Evolutionary conservation across 441 rosid genomes (phyloP), one percentile per base, ranked within the genome.

Genomic region (Bocquillonia castaneifolia): DNA sequence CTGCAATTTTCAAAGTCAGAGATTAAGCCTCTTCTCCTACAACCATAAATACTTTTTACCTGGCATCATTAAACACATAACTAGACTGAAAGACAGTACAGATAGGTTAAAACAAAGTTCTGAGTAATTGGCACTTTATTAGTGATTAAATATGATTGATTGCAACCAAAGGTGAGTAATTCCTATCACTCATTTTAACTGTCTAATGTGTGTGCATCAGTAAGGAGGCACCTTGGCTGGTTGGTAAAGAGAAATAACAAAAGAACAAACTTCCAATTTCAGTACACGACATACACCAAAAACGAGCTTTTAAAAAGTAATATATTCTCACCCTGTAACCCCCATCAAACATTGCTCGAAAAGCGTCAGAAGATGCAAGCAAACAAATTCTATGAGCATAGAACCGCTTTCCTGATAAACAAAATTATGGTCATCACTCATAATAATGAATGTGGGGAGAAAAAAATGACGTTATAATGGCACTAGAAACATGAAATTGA

Each of bases 261-360:
- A 59, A 20, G 31, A 20, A 63, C 0, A 29, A 42, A 28, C 5
- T 13, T 32, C 10, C 32, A 50, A 32, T 5, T 57, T 68, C 64
- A 31, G 14, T 12, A 57, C 12, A 66, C 31, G 31, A 28, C 62
- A 48, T 31, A n/a, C 14, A 52, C 10, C 14, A n/a, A 14, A n/a
- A 26, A n/a, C 42, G 29, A 2, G 29, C 47, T 23, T 22, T 53
- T 40, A 32, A 18, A 6, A 57, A 22, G 39, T 36, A 59, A 37
- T 51, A 12, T 12, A 48, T 58, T 20, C 86, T 87, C 80, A 92
- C 99, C 84, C 91, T 84, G 77, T 91, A 94, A 72, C 97, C 97
- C 68, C 99, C 97, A 70, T 94, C 97, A 80, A 94, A 94, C 99
- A 94, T 91, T 61, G 99, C 99, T 63, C 96, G 93, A 67, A 94